These are phyloP conservation scores for Colletotrichum spinosum DNA, from an alignment of 2,329 filamentous ascomycete genomes.

Conservation along the genomic window DNA sequence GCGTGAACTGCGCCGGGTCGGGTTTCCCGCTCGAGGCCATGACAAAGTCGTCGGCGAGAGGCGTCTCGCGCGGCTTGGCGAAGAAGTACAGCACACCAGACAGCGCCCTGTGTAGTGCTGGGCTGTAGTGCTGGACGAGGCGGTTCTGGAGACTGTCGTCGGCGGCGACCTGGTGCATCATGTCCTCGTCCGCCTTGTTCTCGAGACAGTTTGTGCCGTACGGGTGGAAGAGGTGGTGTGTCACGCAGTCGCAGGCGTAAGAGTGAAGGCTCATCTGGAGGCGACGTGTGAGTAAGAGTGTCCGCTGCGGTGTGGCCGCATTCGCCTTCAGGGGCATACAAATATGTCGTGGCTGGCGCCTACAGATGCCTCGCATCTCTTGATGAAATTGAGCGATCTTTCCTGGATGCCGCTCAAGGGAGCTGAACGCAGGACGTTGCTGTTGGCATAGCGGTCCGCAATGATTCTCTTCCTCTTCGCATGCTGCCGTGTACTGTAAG, in stretches of 20 bases:
- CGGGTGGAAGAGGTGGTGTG: conserved; percentile 77
- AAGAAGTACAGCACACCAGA: conserved; percentile 59
- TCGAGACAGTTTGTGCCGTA: conserved; percentile 71
- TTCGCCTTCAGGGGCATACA: conserved; percentile 53
- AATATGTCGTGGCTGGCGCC: conserved; percentile 69
- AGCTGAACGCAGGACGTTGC: conserved; percentile 69
- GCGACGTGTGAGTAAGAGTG: background rate
- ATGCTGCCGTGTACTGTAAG: conserved; percentile 57
- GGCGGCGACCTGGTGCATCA: conserved; percentile 77
- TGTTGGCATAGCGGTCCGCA: conserved; percentile 76
- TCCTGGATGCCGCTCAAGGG: conserved; percentile 69
- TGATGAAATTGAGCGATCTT: conserved; percentile 66
- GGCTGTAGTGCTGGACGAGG: conserved; percentile 68
- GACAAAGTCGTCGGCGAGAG: conserved; percentile 70
- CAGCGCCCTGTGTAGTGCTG: conserved; percentile 60
- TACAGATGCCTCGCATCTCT: conserved; percentile 59
- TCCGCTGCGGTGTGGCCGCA: conserved; percentile 24
- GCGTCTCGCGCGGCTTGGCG: conserved; percentile 66
- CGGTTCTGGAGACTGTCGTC: conserved; percentile 76
- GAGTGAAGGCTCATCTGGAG: conserved; percentile 62
- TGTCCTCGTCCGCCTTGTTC: conserved; percentile 65
- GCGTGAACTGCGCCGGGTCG: conserved; percentile 64
- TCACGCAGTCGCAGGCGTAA: conserved; percentile 77
- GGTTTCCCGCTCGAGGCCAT: conserved; percentile 60
- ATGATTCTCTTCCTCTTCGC: conserved; percentile 71